Evolutionary conservation across 306 rosid genomes (phyloP).

Genomic region (Sicyos edulis): DNA sequence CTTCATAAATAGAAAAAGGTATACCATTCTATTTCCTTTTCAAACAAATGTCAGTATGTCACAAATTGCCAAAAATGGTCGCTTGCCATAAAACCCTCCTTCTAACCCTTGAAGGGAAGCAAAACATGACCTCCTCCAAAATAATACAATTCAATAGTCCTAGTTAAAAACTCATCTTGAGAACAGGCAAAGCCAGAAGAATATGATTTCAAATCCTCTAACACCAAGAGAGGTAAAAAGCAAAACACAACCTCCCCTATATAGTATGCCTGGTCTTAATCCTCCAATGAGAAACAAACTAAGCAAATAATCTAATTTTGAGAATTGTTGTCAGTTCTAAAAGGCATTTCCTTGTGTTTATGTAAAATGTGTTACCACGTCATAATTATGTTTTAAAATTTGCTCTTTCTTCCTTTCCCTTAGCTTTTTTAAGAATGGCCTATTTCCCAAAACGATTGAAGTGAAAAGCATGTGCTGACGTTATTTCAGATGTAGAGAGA

Average conservation of each 20-base stretch:
- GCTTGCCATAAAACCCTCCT: background rate
- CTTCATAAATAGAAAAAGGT: background rate
- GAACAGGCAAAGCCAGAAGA: too few relatives aligned
- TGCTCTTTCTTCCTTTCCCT: background rate
- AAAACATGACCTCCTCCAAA: background rate
- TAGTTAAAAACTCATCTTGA: too few relatives aligned
- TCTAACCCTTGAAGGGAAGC: background rate
- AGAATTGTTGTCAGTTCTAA: background rate
- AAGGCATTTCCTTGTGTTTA: background rate
- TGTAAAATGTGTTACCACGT: background rate
- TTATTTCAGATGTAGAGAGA: too few relatives aligned
- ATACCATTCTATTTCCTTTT: background rate
- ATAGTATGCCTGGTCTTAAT: too few relatives aligned
- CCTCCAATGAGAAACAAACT: background rate
- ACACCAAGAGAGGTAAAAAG: too few relatives aligned
- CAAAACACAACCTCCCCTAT: too few relatives aligned
- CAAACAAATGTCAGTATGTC: background rate
- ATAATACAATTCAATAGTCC: too few relatives aligned
- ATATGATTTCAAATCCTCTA: too few relatives aligned
- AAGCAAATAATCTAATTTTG: background rate
- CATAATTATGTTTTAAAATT: background rate
- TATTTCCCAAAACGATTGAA: background rate
- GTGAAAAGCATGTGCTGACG: background rate
- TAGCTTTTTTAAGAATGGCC: background rate
- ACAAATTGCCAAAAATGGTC: background rate